These are phyloP conservation scores for Phytophthora gonapodyides DNA, from an alignment of 352 stramenopile genomes.

Conservation along the genomic window DNA sequence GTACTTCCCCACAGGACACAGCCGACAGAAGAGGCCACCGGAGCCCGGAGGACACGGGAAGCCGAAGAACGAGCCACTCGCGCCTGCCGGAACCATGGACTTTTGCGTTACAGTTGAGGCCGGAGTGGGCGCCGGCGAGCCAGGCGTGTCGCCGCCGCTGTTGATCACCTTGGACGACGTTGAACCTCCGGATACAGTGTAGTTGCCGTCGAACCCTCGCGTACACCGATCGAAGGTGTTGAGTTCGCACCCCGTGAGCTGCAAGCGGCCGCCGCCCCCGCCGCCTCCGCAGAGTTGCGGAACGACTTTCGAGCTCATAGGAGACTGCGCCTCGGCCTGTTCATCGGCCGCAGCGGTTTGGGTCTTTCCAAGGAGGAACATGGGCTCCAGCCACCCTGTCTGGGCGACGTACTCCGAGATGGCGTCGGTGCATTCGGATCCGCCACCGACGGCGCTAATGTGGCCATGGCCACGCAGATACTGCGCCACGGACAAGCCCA, in stretches of 20 bases:
- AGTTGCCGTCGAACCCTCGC: constrained; percentile 74
- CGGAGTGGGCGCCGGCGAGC: constrained; percentile 22
- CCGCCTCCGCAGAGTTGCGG: constrained; percentile 65
- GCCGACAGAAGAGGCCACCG: constrained; percentile 71
- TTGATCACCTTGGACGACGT: constrained; percentile 39
- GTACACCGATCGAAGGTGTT: constrained; percentile 73
- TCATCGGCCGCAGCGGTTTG: constrained; percentile 25
- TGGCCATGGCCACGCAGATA: constrained; percentile 60
- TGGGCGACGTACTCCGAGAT: constrained; percentile 30
- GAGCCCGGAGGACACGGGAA: constrained; percentile 81
- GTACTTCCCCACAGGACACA: constrained; percentile 64
- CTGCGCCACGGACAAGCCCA: constrained; percentile 63
- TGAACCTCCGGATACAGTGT: constrained; percentile 67
- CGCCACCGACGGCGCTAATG: constrained; percentile 75
- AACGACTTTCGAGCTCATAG: constrained; percentile 28
- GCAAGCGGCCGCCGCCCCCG: constrained; percentile 67
- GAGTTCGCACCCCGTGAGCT: constrained; percentile 69
- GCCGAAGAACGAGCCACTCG: constrained; percentile 73
- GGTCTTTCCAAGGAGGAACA: constrained; percentile 19
- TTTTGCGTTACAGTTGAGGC: constrained; percentile 24
- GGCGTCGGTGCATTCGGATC: constrained; percentile 57
- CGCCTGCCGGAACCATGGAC: constrained; percentile 38
- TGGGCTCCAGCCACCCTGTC: constrained; percentile 14
- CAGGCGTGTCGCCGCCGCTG: constrained; percentile 16
- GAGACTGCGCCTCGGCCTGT: constrained; percentile 30